Percentiles rank a stretch among this genome's conserved stretches.
Conservation (phyloP, 2,329 filamentous ascomycete genomes). For the Neocatenulostroma microsporum region DNA sequence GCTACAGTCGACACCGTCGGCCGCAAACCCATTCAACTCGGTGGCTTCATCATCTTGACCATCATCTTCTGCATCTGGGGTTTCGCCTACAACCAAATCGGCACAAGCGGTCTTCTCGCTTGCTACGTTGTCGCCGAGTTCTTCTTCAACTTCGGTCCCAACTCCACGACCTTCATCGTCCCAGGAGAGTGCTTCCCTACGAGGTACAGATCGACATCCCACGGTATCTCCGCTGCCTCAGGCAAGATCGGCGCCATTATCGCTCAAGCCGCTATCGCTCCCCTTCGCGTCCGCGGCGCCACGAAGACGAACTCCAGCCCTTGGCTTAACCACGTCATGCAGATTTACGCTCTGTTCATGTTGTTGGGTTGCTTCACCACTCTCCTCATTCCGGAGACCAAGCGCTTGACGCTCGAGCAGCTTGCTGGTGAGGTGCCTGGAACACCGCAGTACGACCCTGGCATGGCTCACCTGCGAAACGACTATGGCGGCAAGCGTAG, state of each 20-base stretch:
- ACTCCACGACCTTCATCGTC: slow-evolving; percentile 46
- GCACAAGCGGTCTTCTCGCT: slow-evolving; percentile 35
- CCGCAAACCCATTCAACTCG: slow-evolving; percentile 68
- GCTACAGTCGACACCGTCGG: slow-evolving; percentile 65
- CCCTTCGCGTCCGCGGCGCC: slow-evolving; percentile 47
- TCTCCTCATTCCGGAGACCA: slow-evolving; percentile 67
- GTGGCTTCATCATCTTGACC: slow-evolving; percentile 42
- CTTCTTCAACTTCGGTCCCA: slow-evolving; percentile 50
- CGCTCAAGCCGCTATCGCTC: slow-evolving; percentile 43
- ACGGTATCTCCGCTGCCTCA: slow-evolving; percentile 43
- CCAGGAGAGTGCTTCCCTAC: slow-evolving; percentile 48
- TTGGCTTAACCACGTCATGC: slow-evolving; percentile 65
- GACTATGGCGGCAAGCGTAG: neutral
- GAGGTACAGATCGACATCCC: slow-evolving; percentile 40
- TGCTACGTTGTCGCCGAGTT: slow-evolving; percentile 44
- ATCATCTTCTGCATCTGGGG: slow-evolving; percentile 44
- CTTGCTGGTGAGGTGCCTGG: slow-evolving; percentile 60
- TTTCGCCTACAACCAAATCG: slow-evolving; percentile 41
- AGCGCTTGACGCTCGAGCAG: slow-evolving; percentile 63
- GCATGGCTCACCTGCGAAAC: neutral
- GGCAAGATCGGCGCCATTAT: slow-evolving; percentile 45
- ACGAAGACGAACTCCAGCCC: slow-evolving; percentile 48
- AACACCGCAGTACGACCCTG: slow-evolving; percentile 41
- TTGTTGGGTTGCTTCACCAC: slow-evolving; percentile 60
- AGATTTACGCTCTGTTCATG: slow-evolving; percentile 77